Evolutionary conservation across 257 asterid genomes (phyloP), one percentile per base, ranked within the genome.

Genomic region (Verbascum thapsus): DNA sequence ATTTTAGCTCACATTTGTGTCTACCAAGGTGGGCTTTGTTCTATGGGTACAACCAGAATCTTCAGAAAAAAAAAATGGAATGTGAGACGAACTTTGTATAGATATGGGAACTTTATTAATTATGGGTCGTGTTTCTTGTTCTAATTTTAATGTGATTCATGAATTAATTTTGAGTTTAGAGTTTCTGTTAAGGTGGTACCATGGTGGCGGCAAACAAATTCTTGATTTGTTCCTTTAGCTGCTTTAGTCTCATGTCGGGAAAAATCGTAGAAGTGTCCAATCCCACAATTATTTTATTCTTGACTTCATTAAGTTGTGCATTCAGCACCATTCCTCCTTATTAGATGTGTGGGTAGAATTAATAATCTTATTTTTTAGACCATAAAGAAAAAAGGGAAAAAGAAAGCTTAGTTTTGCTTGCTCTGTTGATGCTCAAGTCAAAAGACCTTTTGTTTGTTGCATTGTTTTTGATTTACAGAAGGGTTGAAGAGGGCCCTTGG

Each of bases 191-290:
- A 26, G 32, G 10, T n/a, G n/a, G n/a, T n/a, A n/a, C n/a, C n/a
- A n/a, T n/a, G 19, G 38, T 57, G 34, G 34, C 8, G 43, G 5
- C 13, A 15, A 3, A 39, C n/a, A 30, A 5, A 52, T 22, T 38
- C 12, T 26, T n/a, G 10, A 38, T 19, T 51, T 30, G 35, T 37
- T 51, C 38, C 38, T 37, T n/a, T 41, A 1, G 37, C 16, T 50
- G 17, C 16, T 26, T 1, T 6, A 13, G 37, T 9, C 7, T 15
- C 22, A 12, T 42, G 38, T 58, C 40, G 10, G 34, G 1, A 20
- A 15, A 26, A 8, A 19, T 53, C 43, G 10, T 51, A 55, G n/a
- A 51, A 64, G 43, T 64, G 41, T 40, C 35, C 8, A 22, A 22
- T 53, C 18, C 19, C 39, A 23, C 17, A 45, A 9, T 18, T 17